Evolutionary conservation across 306 rosid genomes (phyloP).

Genomic region (Oemleria cerasiformis): DNA sequence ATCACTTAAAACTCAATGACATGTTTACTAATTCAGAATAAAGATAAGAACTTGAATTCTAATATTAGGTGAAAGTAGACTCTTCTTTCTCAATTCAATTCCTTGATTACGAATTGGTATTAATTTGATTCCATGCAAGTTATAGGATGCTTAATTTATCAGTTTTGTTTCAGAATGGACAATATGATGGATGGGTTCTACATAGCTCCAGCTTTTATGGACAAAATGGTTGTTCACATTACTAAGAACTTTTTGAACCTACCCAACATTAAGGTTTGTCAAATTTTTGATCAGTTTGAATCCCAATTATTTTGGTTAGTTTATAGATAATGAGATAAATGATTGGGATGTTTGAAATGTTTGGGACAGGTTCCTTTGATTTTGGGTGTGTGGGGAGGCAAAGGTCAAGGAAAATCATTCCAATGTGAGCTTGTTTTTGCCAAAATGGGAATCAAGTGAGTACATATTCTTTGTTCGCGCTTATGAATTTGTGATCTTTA

Average conservation of each 20-base stretch:
- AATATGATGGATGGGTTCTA: conserved; percentile 72
- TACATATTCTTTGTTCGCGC: not conserved
- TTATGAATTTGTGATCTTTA: not conserved
- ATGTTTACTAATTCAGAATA: no score
- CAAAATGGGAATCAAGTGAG: conserved; percentile 94
- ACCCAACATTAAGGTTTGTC: conserved; percentile 65
- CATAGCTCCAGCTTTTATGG: conserved; percentile 88
- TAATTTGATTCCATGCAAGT: not conserved
- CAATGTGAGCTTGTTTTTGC: conserved; percentile 93
- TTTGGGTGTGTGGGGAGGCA: conserved; percentile 96
- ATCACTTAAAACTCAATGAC: not conserved
- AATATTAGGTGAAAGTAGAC: no score
- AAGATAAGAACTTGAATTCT: no score
- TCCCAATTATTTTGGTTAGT: not conserved
- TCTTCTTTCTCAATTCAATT: no score
- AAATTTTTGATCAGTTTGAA: not conserved
- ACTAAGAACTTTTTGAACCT: conserved; percentile 70
- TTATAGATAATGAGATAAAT: not conserved
- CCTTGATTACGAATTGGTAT: no score
- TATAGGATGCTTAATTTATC: conserved; percentile 2
- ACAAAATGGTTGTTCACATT: conserved; percentile 75
- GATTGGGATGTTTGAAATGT: not conserved
- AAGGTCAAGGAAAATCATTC: conserved; percentile 91
- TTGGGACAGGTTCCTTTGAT: conserved; percentile 69
- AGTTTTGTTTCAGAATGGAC: conserved; percentile 52